These are phyloP conservation scores for Fusarium continuum DNA, from an alignment of 2,329 filamentous ascomycete species.

Conservation along the genomic window DNA sequence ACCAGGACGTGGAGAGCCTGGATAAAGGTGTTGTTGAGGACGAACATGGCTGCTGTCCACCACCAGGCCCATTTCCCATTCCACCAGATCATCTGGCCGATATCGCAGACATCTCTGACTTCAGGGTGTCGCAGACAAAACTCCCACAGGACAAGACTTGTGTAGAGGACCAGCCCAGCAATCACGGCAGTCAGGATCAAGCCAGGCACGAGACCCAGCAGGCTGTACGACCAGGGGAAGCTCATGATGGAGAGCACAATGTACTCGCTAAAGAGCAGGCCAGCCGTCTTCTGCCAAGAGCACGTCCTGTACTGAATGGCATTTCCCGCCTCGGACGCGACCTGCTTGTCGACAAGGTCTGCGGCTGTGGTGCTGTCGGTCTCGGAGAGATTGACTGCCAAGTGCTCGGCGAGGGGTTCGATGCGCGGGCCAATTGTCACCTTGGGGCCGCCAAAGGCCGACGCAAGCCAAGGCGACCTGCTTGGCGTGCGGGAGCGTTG, in stretches of 20 bases:
- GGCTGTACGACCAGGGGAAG: constrained; percentile 90
- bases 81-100: constrained; percentile 92
- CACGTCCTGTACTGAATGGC: constrained; percentile 92
- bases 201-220: constrained; percentile 84
- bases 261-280: constrained; percentile 90
- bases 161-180: constrained; percentile 82
- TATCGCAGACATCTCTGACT: constrained; percentile 89
- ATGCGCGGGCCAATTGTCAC: constrained; percentile 62
- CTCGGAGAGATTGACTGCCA: constrained; percentile 47
- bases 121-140: constrained; percentile 91
- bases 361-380: constrained; percentile 53
- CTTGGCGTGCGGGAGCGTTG: constrained; percentile 11
- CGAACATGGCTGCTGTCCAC: constrained; percentile 81
- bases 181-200: constrained; percentile 83
- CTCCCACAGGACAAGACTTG: constrained; percentile 70
- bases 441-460: constrained; percentile 49
- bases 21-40: constrained; percentile 93
- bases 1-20: constrained; percentile 83
- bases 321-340: constrained; percentile 77
- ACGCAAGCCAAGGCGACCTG: constrained; percentile 43
- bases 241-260: constrained; percentile 93
- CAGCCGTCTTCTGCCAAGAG: constrained; percentile 94
- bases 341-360: constrained; percentile 67
- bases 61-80: constrained; percentile 76
- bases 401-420: constrained; percentile 54